Conservation (phyloP, 2,329 filamentous ascomycete species). For the Cordyceps pruinosa region DNA sequence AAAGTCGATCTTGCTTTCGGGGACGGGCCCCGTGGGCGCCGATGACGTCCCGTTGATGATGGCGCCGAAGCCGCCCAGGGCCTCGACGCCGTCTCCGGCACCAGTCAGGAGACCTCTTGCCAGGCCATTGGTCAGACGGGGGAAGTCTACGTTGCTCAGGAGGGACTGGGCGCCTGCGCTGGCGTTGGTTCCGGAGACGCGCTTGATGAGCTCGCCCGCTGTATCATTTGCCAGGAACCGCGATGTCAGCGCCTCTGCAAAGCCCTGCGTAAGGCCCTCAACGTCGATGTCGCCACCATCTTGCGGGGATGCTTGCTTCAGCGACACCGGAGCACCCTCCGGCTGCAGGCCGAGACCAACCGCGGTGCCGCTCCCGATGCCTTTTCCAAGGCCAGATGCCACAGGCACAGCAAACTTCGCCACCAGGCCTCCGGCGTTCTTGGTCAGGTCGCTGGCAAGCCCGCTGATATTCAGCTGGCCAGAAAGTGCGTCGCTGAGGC, state of each 20-base stretch:
- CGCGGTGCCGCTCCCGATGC: slow-evolving; percentile 20
- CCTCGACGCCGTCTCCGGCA: slow-evolving; percentile 26
- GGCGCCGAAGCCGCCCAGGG: slow-evolving; percentile 26
- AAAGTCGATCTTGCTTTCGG: slow-evolving; percentile 23
- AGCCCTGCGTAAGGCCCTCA: slow-evolving; percentile 19
- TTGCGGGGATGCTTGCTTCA: neutral
- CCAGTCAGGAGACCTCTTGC: slow-evolving; percentile 29
- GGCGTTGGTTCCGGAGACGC: neutral
- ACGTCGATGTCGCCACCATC: slow-evolving; percentile 14
- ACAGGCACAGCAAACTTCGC: slow-evolving; percentile 15
- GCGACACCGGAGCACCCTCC: slow-evolving; percentile 5
- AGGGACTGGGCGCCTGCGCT: slow-evolving; percentile 12
- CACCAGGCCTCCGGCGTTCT: neutral
- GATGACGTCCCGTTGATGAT: slow-evolving; percentile 24
- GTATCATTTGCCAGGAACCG: slow-evolving; percentile 28
- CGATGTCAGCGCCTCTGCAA: slow-evolving; percentile 24
- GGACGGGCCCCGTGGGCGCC: slow-evolving; percentile 14
- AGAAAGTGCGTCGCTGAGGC: slow-evolving; percentile 17
- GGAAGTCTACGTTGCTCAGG: slow-evolving; percentile 18
- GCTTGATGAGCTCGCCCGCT: slow-evolving; percentile 18
- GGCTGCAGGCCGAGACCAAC: slow-evolving; percentile 25
- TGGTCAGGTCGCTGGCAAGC: slow-evolving; percentile 2
- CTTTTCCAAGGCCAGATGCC: slow-evolving; percentile 23
- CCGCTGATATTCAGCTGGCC: slow-evolving; percentile 16
- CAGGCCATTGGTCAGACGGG: slow-evolving; percentile 27